Evolutionary conservation across 163 green algal species (phyloP), one percentile per base, ranked within the genome.

Genomic region (Chlamydomonas reinhardtii): DNA sequence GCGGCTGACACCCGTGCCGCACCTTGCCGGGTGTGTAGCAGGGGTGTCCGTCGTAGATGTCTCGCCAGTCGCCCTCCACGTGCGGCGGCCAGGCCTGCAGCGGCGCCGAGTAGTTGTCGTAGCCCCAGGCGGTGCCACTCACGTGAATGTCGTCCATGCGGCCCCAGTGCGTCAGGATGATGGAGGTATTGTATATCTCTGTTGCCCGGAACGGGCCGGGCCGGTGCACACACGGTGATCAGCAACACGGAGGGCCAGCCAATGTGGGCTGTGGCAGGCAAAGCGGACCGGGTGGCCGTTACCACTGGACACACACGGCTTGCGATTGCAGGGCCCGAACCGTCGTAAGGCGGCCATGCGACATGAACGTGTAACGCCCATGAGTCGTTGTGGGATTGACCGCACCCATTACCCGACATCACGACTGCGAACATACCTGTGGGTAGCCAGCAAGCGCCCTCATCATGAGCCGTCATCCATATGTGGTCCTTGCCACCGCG

Each of bases 121-220:
- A 74, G 1, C 70, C 56, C 56, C 59, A 86, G 2, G 80, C 80
- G 19, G 80, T 76, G 56, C 48, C 54, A 39, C 54, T 72, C 17
- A 73, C 73, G 75, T 91, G 84, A 15, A 76, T 37, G 1, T 48
- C 27, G 56, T 90, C 91, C 76, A 90, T 86, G 43, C 89, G 89
- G 32, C 93, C 91, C 91, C 91, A 96, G 62, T 95, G 93, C 14
- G 82, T 91, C 20, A 96, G 89, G 43, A 96, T 90, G 74, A 94
- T 95, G 65, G 88, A 93, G 6, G 54, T 83, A 37, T 85, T 85
- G 77, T 93, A 93, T 32, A 96, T 87, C 62, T 93, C 93, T 54
- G 74, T 48, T 35, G 43, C 2, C 6, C 8, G 2, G 56, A 6
- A 65, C 19, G 19, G 59, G 19, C 20, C 59, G 59, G 19, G 59